These are phyloP conservation scores for Kwoniella sp. DNA, from an alignment of 768 basidiomycete species.

Conservation along the genomic window DNA sequence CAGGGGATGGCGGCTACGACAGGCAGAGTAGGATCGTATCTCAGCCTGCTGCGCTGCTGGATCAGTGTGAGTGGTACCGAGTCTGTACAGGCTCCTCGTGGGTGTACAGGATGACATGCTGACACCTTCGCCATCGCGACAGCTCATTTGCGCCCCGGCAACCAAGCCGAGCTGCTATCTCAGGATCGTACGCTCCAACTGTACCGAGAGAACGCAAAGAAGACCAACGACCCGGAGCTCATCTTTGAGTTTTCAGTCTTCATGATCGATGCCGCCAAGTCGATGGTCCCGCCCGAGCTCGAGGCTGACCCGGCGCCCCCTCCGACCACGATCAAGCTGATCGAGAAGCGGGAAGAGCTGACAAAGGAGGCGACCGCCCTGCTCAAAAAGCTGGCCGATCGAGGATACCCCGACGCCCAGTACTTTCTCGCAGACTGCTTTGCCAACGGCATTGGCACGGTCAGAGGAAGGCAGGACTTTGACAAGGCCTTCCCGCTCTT, in stretches of 20 bases:
- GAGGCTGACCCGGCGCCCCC: constrained; percentile 10
- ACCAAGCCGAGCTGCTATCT: constrained; percentile 84
- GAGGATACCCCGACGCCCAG: constrained; percentile 89
- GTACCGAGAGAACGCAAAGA: constrained; percentile 96
- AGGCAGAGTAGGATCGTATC: constrained; percentile 27
- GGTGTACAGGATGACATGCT: background rate
- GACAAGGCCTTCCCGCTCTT: constrained; percentile 96
- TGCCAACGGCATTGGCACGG: constrained; percentile 94
- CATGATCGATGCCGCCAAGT: constrained; percentile 96
- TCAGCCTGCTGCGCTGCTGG: constrained; percentile 43
- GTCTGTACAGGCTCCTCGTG: background rate
- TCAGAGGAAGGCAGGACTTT: constrained; percentile 86
- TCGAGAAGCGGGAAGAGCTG: constrained; percentile 62
- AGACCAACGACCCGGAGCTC: constrained; percentile 94
- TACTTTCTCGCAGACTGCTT: constrained; percentile 98
- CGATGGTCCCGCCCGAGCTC: constrained; percentile 61
- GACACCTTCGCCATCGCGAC: background rate
- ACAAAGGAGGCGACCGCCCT: constrained; percentile 79
- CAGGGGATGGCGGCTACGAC: constrained; percentile 9
- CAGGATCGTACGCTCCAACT: constrained; percentile 95
- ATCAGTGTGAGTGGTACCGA: constrained; percentile 42
- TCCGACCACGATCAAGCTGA: constrained; percentile 17
- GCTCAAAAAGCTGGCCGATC: constrained; percentile 84
- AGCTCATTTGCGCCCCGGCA: constrained; percentile 84
- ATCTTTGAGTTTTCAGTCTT: constrained; percentile 99